A percentile compares a stretch with the other conserved stretches of the same genome.
These are phyloP conservation scores for Arabidopsis suecica DNA, from an alignment of 345 rosid genomes.

Conservation along the genomic window DNA sequence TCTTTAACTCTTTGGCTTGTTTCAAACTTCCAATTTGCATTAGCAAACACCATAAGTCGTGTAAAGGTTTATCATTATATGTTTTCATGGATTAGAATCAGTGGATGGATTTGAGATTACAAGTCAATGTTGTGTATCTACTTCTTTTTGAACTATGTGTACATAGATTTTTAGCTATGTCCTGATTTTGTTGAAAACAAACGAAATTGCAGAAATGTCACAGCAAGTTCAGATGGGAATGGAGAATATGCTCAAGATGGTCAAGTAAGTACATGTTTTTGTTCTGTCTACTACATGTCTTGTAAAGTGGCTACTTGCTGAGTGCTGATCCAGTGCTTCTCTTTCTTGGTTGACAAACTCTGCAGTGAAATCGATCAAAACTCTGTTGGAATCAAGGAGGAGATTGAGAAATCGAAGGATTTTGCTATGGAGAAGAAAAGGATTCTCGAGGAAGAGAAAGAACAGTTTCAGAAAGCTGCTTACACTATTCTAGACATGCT, in stretches of 20 bases:
- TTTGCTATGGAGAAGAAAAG: conserved; percentile 74
- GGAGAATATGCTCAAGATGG: conserved; percentile 88
- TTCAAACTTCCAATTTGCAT: background rate
- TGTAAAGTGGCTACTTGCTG: background rate
- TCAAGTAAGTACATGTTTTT: conserved; percentile 54
- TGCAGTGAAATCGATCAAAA: conserved; percentile 86
- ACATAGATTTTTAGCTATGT: conserved; percentile 1
- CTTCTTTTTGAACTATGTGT: background rate
- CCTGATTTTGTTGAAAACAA: conserved; percentile 29
- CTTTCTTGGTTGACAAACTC: conserved; percentile 11
- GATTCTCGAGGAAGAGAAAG: conserved; percentile 72
- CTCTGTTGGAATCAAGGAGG: conserved; percentile 67
- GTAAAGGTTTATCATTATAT: background rate
- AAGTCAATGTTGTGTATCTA: conserved; percentile 5
- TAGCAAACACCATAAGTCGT: background rate
- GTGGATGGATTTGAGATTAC: conserved; percentile 11
- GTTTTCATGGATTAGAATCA: background rate
- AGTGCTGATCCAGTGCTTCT: conserved; percentile 19
- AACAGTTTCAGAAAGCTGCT: conserved; percentile 84
- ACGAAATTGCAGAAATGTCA: conserved; percentile 66
- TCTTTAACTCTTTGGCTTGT: background rate
- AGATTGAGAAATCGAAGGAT: conserved; percentile 75
- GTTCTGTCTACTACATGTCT: conserved; percentile 8
- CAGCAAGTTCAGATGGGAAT: conserved; percentile 78
- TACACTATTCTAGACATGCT: conserved; percentile 73